Percentiles rank a stretch among this genome's conserved stretches.
phyloP scores from a whole-genome alignment of 179 eudicot species.

The Vitellaria paradoxa region DNA sequence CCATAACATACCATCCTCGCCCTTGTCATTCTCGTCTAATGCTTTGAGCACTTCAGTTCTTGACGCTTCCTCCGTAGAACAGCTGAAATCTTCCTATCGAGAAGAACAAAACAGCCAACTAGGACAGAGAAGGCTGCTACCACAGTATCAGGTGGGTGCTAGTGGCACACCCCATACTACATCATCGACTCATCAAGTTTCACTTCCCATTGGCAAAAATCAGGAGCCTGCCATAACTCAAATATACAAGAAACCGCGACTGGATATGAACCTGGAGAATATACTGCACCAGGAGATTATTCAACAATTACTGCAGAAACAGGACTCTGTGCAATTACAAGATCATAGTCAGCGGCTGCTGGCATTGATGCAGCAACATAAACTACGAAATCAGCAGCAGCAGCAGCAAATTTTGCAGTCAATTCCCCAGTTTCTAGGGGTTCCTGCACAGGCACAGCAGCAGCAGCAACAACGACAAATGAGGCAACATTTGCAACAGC shows the following conservation, averaged over 20 bases:
- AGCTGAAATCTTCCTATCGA: slow-evolving; percentile 50
- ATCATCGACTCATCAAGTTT: slow-evolving; percentile 54
- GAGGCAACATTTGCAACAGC: slow-evolving; percentile 77
- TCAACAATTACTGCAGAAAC: slow-evolving; percentile 72
- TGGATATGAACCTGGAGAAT: slow-evolving; percentile 86
- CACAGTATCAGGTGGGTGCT: slow-evolving; percentile 54
- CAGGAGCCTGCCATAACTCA: slow-evolving; percentile 64
- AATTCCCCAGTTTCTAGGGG: slow-evolving; percentile 73
- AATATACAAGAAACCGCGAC: slow-evolving; percentile 76
- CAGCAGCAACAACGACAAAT: slow-evolving; percentile 50
- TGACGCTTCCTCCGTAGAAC: slow-evolving; percentile 64
- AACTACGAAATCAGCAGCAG: slow-evolving; percentile 72
- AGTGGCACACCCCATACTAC: slow-evolving; percentile 58
- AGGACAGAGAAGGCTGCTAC: slow-evolving; percentile 36
- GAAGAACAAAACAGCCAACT: slow-evolving; percentile 57
- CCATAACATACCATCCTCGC: slow-evolving; percentile 78
- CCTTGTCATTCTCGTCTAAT: slow-evolving; percentile 87
- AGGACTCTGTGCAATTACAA: slow-evolving; percentile 69
- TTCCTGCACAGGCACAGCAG: slow-evolving; percentile 68
- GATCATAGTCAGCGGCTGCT: slow-evolving; percentile 67
- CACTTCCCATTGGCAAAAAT: slow-evolving; percentile 42
- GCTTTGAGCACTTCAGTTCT: slow-evolving; percentile 72
- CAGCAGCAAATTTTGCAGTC: slow-evolving; percentile 56
- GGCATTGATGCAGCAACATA: slow-evolving; percentile 76
- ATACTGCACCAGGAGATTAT: slow-evolving; percentile 66